Base-by-base conservation (phyloP, 2,329 filamentous ascomycete species). In the Sphaerulina populicola region DNA sequence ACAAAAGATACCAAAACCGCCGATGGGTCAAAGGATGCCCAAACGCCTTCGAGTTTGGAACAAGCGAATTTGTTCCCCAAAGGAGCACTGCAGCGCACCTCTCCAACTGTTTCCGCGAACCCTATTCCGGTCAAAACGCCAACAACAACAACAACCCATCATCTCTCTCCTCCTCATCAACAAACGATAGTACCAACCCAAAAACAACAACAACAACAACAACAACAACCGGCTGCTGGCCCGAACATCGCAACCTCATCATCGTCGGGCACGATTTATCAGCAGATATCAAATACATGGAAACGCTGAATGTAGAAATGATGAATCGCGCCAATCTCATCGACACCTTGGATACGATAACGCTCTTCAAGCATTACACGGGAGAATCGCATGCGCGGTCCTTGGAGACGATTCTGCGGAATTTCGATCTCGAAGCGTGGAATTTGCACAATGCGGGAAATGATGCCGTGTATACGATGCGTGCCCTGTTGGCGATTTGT, bases 241-340 rank as follows among this genome's bases (percentile, higher is more conserved):
- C 3, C 35, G 66, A 69, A 31, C 64, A 65, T 40, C 79, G 83
- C 23, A 82, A 80, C 38, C 70, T 95, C 40, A 73, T 94, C 21
- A 73, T 97, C 11, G 80, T 96, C 2, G 93, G 88, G 14, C 90
- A 96, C 63, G 83, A 86, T 53, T 68, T 85, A 8, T 61, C 68
- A 1, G 67, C 75, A 9, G 93, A 97, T 62, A 72, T 95, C 53
- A 69, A 72, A 0, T 88, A 85, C 64, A 76, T 95, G 9, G 68
- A 72, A 82, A 10, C 83, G 85, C 62, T 74, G 85, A 45, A 65
- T 83, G 2, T 63, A 70, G 47, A 71, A 72, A 18, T 18, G 2
- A 18, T 10, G 30, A 33, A 8, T 33, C 69, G 80, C 6, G 65
- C 69, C 2, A 79, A 78, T 49, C 72, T 88, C 27, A 57, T 81